Conservation (phyloP, 169 alveolate genomes). For the Plasmodium knowlesi region DNA sequence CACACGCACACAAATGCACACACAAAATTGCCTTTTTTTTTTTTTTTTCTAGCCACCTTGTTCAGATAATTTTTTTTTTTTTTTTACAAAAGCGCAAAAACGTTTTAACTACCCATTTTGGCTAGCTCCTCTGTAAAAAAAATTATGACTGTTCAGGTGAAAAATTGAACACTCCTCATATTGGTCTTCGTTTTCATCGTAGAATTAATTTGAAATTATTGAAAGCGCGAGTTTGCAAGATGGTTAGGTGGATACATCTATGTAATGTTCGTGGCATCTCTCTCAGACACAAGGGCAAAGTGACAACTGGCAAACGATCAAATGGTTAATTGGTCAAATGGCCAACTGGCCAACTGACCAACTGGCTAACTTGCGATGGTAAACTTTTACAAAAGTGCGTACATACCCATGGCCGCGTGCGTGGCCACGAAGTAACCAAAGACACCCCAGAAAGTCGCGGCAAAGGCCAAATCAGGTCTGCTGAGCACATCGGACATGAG, state of each 20-base stretch:
- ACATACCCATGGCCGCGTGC: conserved; percentile 4
- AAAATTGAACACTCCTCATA: background rate
- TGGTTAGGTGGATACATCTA: background rate
- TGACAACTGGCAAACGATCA: background rate
- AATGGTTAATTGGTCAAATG: too few relatives aligned
- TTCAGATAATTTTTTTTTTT: background rate
- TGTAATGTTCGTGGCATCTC: background rate
- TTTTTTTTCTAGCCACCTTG: conserved; percentile 10
- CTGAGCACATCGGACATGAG: conserved; percentile 40
- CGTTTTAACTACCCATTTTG: background rate
- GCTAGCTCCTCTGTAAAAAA: conserved; percentile 5
- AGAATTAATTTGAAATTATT: background rate
- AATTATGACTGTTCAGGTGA: conserved; percentile 3
- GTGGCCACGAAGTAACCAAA: conserved; percentile 44
- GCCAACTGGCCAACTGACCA: too few relatives aligned
- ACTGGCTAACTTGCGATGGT: background rate
- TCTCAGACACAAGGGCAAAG: background rate
- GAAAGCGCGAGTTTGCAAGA: background rate
- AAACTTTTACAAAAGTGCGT: background rate
- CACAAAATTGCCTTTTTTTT: conserved; percentile 10
- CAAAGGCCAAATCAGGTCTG: conserved; percentile 44
- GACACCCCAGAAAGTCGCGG: conserved; percentile 40
- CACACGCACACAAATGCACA: conserved; percentile 37
- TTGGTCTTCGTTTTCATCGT: background rate
- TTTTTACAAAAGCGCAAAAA: background rate